Percentiles rank a stretch among this genome's conserved stretches.
phyloP scores from a whole-genome alignment of 2,329 filamentous ascomycete genomes.

The Seiridium unicorne region DNA sequence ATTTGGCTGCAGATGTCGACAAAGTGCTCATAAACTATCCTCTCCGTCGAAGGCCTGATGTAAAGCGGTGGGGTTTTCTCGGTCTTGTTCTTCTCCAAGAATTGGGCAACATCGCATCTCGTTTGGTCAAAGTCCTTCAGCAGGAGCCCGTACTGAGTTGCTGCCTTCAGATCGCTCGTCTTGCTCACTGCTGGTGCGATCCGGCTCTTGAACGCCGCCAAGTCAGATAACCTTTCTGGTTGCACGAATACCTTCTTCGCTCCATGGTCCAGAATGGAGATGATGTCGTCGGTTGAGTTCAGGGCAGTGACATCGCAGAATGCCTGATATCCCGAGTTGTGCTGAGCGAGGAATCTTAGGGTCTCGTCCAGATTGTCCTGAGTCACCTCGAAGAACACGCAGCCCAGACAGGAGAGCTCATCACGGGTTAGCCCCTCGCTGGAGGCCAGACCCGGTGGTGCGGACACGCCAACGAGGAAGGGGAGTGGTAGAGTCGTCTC shows the following conservation, averaged over 20 bases:
- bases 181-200: conserved; percentile 52
- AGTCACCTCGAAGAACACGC: conserved; percentile 55
- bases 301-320: conserved; percentile 77
- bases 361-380: conserved; percentile 39
- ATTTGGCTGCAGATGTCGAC: conserved; percentile 46
- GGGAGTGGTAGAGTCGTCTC: conserved; percentile 64
- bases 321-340: conserved; percentile 54
- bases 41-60: conserved; percentile 47
- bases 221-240: conserved; percentile 62
- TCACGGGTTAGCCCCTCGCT: conserved; percentile 53
- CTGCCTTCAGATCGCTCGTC: conserved; percentile 39
- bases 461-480: conserved; percentile 58
- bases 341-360: conserved; percentile 44
- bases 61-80: conserved; percentile 46
- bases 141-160: conserved; percentile 50
- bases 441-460: conserved; percentile 46
- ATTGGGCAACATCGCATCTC: conserved; percentile 36
- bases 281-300: conserved; percentile 67
- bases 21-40: conserved; percentile 41
- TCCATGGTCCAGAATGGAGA: conserved; percentile 80
- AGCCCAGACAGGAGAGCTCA: conserved; percentile 59
- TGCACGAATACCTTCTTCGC: conserved; percentile 82
- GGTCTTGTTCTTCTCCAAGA: conserved; percentile 42
- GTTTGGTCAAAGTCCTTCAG: conserved; percentile 51
- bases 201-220: conserved; percentile 54